Evolutionary conservation across 495 filamentous ascomycete species (phyloP).

Genomic region (Penicillium cosmopolitanum): DNA sequence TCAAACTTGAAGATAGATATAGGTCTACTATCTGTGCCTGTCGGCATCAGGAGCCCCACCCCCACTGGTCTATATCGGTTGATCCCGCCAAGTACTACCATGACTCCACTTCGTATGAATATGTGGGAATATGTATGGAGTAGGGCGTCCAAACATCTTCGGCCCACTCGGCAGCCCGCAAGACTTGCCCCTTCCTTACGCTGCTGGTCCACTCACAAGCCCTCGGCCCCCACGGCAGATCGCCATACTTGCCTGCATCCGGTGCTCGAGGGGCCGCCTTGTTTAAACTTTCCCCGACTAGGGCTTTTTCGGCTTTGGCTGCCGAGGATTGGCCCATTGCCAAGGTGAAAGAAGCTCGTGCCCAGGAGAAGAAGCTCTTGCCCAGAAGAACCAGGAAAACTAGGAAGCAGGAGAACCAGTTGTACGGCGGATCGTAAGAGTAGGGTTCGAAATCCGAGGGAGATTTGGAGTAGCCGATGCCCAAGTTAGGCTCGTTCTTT

Average conservation of each 20-base stretch:
- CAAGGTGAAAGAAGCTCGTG: not conserved
- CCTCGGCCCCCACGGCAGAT: slow-evolving; percentile 1
- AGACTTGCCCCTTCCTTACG: not conserved
- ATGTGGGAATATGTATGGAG: too few species aligned
- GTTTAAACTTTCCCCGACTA: not conserved
- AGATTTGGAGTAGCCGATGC: not conserved
- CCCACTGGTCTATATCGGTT: not conserved
- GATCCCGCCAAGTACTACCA: not conserved
- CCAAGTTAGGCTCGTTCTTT: not conserved
- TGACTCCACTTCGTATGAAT: not conserved
- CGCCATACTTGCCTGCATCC: slow-evolving; percentile 21
- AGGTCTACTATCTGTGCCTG: not conserved
- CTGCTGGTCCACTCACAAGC: not conserved
- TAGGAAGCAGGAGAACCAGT: too few species aligned
- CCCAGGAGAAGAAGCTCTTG: not conserved
- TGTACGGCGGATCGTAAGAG: not conserved
- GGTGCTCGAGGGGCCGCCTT: not conserved
- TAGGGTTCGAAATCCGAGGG: not conserved
- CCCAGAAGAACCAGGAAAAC: not conserved
- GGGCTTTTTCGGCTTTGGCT: not conserved
- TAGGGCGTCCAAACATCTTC: not conserved
- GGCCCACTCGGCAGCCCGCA: slow-evolving; percentile 11
- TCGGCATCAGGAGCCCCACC: not conserved
- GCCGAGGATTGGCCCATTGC: slow-evolving; percentile 1
- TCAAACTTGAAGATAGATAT: not conserved